Evolutionary conservation across 345 rosid species (phyloP).

Genomic region (Pistacia atlantica): DNA sequence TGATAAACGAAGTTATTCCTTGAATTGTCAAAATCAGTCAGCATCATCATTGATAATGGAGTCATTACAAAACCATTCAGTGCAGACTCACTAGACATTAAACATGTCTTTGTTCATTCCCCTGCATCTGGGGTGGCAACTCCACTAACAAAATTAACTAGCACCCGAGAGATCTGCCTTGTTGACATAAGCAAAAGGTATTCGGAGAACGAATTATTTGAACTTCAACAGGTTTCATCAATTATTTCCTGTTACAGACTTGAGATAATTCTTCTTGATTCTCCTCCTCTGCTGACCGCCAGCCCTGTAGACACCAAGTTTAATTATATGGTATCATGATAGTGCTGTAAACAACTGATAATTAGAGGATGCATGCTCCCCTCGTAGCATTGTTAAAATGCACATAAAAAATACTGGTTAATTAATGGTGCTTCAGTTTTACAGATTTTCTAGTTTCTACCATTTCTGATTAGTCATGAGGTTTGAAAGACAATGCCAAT

Average conservation of each 20-base stretch:
- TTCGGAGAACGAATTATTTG: too few relatives aligned
- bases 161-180: background rate
- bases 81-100: too few relatives aligned
- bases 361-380: background rate
- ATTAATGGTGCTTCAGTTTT: background rate
- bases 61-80: background rate
- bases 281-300: constrained; percentile 16
- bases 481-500: background rate
- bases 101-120: background rate
- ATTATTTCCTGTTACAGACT: background rate
- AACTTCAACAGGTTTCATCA: background rate
- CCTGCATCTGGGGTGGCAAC: background rate
- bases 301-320: constrained; percentile 7
- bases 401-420: background rate
- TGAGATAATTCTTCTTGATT: background rate
- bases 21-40: background rate
- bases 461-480: background rate
- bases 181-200: background rate
- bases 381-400: background rate
- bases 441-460: background rate
- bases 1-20: background rate
- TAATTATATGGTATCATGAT: background rate
- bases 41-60: background rate
- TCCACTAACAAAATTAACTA: background rate
- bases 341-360: background rate